Evolutionary conservation across 2,329 filamentous ascomycete species (phyloP), one percentile per base, ranked within the genome.

Genomic region (Claviceps humidiphila): DNA sequence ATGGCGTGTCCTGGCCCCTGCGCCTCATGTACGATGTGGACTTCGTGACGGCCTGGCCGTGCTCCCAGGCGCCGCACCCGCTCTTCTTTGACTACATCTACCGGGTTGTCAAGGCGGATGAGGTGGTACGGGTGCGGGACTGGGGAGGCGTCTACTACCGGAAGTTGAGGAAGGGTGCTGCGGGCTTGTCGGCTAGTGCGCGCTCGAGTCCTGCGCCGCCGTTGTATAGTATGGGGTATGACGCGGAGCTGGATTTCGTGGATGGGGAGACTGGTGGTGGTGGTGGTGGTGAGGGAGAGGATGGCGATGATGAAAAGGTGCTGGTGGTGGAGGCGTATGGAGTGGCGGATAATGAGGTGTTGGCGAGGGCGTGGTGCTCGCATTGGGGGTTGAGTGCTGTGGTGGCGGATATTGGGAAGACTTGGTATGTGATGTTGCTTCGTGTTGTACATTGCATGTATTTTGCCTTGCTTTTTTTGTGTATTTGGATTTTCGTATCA

Each of bases 291-390:
- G 30, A 34, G 30, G 30, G 9, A 9, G 30, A 71, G 14, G 68
- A 72, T 14, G 69, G 74, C 17, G 78, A 82, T 51, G 71, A 79
- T 26, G 83, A 85, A 58, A 77, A 78, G 58, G 84, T 89, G 3
- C 70, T 89, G 8, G 81, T 84, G 4, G 74, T 89, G 14, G 83
- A 89, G 67, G 82, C 84, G 0, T 82, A 86, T 63, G 85, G 85
- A 1, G 83, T 85, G 22, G 72, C 73, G 48, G 85, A 89, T 64
- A 88, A 89, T 58, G 85, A 89, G 65, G 85, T 88, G 4, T 75
- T 89, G 59, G 85, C 82, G 1, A 72, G 85, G 56, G 84, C 85
- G 6, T 89, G 85, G 85, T 89, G 85, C 63, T 78, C 83, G 52
- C 82, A 87, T 60, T 87, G 84, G 78, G 85, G 85, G 2, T 67